Percentiles rank a stretch among this genome's conserved stretches.
Conservation (phyloP, 2,329 filamentous ascomycete genomes). For the Rhexocercosporidium sp. region DNA sequence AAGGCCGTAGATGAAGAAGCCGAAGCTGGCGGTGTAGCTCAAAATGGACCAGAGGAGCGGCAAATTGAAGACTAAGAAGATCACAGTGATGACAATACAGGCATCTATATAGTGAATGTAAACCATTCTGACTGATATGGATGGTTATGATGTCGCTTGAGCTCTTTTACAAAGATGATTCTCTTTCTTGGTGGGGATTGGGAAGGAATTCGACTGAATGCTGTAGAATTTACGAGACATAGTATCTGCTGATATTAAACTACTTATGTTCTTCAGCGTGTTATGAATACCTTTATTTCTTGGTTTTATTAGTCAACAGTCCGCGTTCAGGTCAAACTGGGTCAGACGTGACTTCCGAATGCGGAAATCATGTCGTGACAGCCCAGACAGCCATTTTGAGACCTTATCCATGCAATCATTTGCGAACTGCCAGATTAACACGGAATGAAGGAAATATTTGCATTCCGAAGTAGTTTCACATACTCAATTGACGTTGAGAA, state of each 20-base stretch:
- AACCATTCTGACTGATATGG: background rate
- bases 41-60: background rate
- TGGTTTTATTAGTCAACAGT: background rate
- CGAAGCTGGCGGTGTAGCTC: background rate
- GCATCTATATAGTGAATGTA: background rate
- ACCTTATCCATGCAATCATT: background rate
- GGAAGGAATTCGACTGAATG: too few relatives aligned
- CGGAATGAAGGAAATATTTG: background rate
- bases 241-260: too few relatives aligned
- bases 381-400: background rate
- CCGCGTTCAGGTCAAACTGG: background rate
- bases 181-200: too few relatives aligned
- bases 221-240: too few relatives aligned
- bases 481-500: too few relatives aligned
- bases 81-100: background rate
- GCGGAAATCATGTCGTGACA: background rate
- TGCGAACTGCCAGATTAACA: background rate
- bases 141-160: background rate
- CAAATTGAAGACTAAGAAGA: background rate
- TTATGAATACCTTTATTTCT: background rate
- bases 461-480: too few relatives aligned
- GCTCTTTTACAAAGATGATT: too few relatives aligned
- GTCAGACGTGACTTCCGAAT: background rate
- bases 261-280: background rate
- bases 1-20: background rate